Conservation (phyloP, 331 rosid species). For the Malus hybrid region DNA sequence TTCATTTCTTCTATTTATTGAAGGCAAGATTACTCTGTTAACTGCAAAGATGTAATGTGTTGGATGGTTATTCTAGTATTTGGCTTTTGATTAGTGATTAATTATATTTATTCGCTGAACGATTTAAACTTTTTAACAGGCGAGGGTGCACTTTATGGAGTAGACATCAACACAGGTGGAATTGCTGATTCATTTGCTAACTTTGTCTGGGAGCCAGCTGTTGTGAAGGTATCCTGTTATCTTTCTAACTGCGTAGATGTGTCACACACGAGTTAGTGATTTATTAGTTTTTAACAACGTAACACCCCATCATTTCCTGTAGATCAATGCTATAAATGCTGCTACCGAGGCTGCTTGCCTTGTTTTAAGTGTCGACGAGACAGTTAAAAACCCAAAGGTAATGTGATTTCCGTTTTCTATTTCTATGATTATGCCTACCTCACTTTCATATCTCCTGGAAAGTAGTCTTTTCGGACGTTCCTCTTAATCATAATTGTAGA, state of each 20-base stretch:
- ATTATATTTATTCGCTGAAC: neutral
- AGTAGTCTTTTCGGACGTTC: neutral
- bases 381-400: conserved; percentile 96
- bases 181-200: conserved; percentile 84
- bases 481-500: neutral
- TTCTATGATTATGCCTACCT: neutral
- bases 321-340: conserved; percentile 97
- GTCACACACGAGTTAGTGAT: neutral
- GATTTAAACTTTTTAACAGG: conserved; percentile 25
- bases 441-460: neutral
- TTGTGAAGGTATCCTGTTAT: conserved; percentile 62
- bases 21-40: neutral
- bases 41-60: neutral
- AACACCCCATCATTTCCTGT: conserved; percentile 14
- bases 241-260: neutral
- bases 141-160: conserved; percentile 88
- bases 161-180: conserved; percentile 92
- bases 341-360: conserved; percentile 99
- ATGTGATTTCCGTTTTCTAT: neutral
- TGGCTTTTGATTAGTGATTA: neutral
- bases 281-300: neutral
- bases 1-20: neutral
- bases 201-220: conserved; percentile 99
- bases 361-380: conserved; percentile 88
- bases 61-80: neutral